Evolutionary conservation across 305 asterid species (phyloP).

Genomic region (Fraxinus nigra): DNA sequence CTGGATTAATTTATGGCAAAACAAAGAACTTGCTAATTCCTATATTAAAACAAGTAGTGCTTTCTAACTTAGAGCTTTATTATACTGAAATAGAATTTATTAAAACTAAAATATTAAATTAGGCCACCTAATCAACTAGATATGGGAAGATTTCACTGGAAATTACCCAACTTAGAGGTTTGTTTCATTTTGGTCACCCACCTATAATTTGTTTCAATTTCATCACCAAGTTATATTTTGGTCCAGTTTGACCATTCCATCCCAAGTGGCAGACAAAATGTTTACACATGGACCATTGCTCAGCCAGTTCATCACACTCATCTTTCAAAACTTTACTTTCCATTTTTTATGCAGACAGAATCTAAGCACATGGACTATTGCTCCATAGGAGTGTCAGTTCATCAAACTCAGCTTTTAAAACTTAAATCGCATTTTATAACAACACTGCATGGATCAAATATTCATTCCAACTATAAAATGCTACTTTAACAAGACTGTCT

Average conservation of each 20-base stretch:
- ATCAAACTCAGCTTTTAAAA: background rate
- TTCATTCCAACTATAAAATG: background rate
- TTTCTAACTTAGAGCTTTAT: background rate
- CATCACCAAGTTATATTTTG: background rate
- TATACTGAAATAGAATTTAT: background rate
- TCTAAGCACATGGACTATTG: background rate
- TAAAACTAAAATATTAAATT: background rate
- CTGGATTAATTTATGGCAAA: background rate
- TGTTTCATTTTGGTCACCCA: background rate
- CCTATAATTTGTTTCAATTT: background rate
- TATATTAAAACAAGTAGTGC: background rate
- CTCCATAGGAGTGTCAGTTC: background rate
- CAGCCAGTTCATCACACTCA: background rate
- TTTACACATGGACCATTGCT: background rate
- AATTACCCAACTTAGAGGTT: background rate
- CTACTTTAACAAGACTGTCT: background rate
- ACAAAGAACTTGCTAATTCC: background rate
- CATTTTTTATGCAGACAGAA: background rate
- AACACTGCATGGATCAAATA: background rate
- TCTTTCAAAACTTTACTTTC: background rate
- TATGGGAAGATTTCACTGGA: background rate
- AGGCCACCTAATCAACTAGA: background rate
- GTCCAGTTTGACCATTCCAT: background rate
- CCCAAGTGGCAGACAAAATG: background rate
- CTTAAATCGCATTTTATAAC: background rate